A percentile compares a stretch with the other conserved stretches of the same genome.
phyloP scores from a whole-genome alignment of 306 rosid species.

The Cicer pinnatifidum region DNA sequence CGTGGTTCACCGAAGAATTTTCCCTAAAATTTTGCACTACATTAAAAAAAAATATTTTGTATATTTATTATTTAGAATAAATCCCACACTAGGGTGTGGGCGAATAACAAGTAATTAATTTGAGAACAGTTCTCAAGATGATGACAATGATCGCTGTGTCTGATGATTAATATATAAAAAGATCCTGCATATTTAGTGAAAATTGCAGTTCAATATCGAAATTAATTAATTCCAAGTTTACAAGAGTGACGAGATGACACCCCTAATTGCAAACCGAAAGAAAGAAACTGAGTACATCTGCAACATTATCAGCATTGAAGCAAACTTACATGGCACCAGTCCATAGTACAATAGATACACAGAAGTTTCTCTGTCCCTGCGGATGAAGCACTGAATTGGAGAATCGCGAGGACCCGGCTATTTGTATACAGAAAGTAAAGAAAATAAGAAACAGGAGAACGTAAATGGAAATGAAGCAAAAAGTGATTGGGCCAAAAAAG shows the following conservation, averaged over 20 bases:
- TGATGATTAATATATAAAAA: conserved; percentile 25
- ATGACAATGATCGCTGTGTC: neutral
- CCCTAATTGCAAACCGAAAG: neutral
- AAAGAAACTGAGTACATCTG: conserved; percentile 1
- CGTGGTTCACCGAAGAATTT: neutral
- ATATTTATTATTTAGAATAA: neutral
- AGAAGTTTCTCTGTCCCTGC: conserved; percentile 76
- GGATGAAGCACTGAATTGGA: conserved; percentile 81
- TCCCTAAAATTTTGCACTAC: neutral
- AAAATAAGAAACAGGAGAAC: conserved; percentile 34
- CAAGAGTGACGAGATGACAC: neutral
- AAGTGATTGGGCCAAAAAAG: conserved; percentile 6
- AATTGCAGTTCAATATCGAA: conserved; percentile 28
- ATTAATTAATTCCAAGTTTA: conserved; percentile 11
- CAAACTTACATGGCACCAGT: conserved; percentile 75
- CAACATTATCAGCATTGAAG: conserved; percentile 10
- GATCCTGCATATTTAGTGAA: conserved; percentile 27
- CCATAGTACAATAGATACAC: conserved; percentile 70
- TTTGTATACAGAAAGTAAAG: conserved; percentile 22
- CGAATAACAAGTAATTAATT: conserved; percentile 31
- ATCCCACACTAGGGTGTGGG: neutral
- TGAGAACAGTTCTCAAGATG: conserved; percentile 4
- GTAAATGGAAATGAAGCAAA: neutral
- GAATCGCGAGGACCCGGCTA: conserved; percentile 90
- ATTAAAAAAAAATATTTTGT: neutral